Base-by-base conservation (phyloP, 2,329 filamentous ascomycete genomes). In the Lasiodiplodia theobromae region DNA sequence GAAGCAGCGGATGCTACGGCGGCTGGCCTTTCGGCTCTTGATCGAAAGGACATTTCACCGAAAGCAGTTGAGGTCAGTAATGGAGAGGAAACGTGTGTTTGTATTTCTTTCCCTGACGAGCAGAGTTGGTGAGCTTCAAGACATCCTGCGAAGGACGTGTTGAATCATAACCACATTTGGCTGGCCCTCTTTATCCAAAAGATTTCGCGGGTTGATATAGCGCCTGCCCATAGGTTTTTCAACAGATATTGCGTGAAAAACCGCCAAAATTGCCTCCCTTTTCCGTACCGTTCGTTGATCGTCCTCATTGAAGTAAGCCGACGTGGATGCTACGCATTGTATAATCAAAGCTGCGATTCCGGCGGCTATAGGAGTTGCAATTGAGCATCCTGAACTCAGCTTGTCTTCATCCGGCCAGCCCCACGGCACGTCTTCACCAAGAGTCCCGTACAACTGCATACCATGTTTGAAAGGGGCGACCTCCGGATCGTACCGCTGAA, bases 111-210 rank as follows among this genome's bases (percentile, higher is more conserved):
- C 12, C 16, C 2, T 1, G 12, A 28, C 6, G 18, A 14, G 1
- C 2, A 28, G 28, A 0, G 3, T 31, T 28, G 14, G 51, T 28
- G 7, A 7, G 3, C 4, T 28, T 54, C 23, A 54, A 8, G 25
- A 5, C 1, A 34, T 25, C 3, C 12, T 31, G 0, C n/a, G 2
- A 1, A 31, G 4, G 2, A 16, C 51, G 2, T 14, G 11, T 18
- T 21, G 10, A 11, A 54, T 54, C 16, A 18, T 16, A 2, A 3
- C 25, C 8, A 31, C 0, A 12, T 28, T 25, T 2, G 23, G 51
- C 2, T 31, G 10, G 11, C 21, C 11, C 6, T 7, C 25, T 1
- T 31, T 16, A 11, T 14, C 16, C 1, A 53, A 4, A 12, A 53
- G 23, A 23, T 53, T 53, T 6, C 23, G 14, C 12, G 25, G 51